Evolutionary conservation across 129 eudicot genomes (phyloP), one percentile per base, ranked within the genome.

Genomic region (Arctium lappa): DNA sequence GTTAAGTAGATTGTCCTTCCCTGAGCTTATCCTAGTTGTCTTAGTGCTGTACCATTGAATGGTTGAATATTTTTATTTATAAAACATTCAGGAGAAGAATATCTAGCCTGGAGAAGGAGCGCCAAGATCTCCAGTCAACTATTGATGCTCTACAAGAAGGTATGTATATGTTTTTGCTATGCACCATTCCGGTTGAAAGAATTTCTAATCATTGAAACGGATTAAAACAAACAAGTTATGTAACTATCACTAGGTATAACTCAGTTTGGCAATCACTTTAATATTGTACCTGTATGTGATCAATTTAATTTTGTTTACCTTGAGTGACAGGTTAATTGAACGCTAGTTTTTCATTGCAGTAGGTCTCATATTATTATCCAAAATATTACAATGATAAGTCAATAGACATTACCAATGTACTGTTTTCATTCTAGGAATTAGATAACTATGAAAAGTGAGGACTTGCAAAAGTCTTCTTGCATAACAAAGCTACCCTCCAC

Each of bases 111-210:
- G 99, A 93, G 79, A 96, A 92, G 87, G 99, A 96, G 13, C 97
- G 92, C 77, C 93, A 88, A 85, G 99, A 96, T 88, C 87, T 93
- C 78, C 95, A 84, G 65, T 89, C 75, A 29, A 96, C 98, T 12
- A 90, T 96, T 76, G 88, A 89, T 76, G 98, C 98, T 87, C 79
- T 96, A 85, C 94, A 91, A 86, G 99, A 96, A 94, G 99, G 99
- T 91, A 82, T 69, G 37, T 37, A n/a, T 83, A 78, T 69, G 62
- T 80, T 12, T 73, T 69, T 85, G 13, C 32, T 36, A 9, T 80
- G 8, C 85, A 65, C 31, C 39, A 62, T 9, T 50, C 16, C 10
- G 31, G 11, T 79, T 73, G 31, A 30, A 70, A 31, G 30, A 50
- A 70, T n/a, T 46, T 34, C 46, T 13, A 32, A 27, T 33, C 29